Base-by-base conservation (phyloP, 2,329 filamentous ascomycete species). In the Arachnopeziza araneosa region DNA sequence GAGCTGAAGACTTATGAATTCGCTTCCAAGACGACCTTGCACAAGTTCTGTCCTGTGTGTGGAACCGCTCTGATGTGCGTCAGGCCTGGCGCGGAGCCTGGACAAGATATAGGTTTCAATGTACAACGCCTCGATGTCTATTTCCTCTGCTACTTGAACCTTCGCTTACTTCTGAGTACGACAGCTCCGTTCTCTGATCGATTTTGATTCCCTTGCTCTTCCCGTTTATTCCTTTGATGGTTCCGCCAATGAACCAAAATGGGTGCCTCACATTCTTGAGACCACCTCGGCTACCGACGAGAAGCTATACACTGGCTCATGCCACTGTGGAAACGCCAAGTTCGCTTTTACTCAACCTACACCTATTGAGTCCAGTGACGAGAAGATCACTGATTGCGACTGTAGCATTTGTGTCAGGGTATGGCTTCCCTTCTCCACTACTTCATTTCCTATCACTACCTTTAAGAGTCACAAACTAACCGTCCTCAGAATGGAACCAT, bases 21-120 rank as follows among this genome's bases (percentile, higher is more conserved):
- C 66, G 78, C 72, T 1, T 24, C 61, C 7, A 72, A 72, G 50
- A 72, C 66, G 1, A 67, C 75, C 22, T 60, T 65, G 14, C 79
- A 83, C 70, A 79, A 83, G 80, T 84, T 83, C 65, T 85, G 83
- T 64, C 66, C 77, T 6, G 75, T 66, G 2, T 85, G 83, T 64
- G 81, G 78, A 26, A 79, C 76, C 5, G 71, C 75, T 2, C 60
- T 83, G 6, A 64, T 79, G 60, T 71, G 68, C 1, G 66, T 67
- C 6, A 68, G 69, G 49, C 64, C 68, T 0, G 65, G 68, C 24
- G 69, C 69, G 26, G 69, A 70, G 1, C 63, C 67, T 23, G 67
- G 69, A n/a, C 69, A 67, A 14, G 67, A 70, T 8, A 70, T 72
- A 14, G 75, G 63, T 12, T 50, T 82, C 32, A 83, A 82, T 67